Evolutionary conservation across 2,329 filamentous ascomycete species (phyloP), one percentile per base, ranked within the genome.

Genomic region (Fusarium nurragi): DNA sequence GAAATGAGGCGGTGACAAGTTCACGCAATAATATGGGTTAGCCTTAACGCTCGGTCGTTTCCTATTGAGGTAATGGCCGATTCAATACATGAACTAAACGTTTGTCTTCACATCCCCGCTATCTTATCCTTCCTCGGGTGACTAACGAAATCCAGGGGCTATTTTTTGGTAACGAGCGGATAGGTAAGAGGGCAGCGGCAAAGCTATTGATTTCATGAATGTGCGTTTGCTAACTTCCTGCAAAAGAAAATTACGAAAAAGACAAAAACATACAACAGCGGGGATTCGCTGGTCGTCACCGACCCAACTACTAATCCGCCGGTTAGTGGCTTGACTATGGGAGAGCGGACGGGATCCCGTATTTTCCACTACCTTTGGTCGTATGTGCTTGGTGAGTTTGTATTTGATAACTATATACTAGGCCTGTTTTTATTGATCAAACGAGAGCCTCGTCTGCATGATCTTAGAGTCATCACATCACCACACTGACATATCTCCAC

Each of bases 21-120:
- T 34, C 16, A 34, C 32, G n/a, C 16, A n/a, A 53, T 34, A 16
- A 39, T 51, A 59, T 60, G 32, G n/a, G n/a, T 52, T 45, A 60
- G 44, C 12, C 13, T 39, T 2, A 4, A 14, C n/a, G 25, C 11
- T 60, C 56, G 56, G 54, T 1, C 14, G 38, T 54, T 60, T 39
- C 56, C 56, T 9, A 12, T 18, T 44, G 14, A 13, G 53, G 56
- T 18, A 53, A 19, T 16, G 13, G 7, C 45, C 26, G 45, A 21
- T 16, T 38, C 36, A 18, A 21, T 16, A 39, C 36, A 18, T 11
- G 16, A 18, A 10, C 56, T 54, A 60, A 60, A 60, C 16, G 7
- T 12, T 13, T 23, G 0, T n/a, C 6, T 11, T 7, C 1, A 9
- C 14, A 32, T 50, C 16, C n/a, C 26, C 23, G 36, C 47, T 50